Conservation (phyloP, 73 alveolate species). For the Diophrys sp. region DNA sequence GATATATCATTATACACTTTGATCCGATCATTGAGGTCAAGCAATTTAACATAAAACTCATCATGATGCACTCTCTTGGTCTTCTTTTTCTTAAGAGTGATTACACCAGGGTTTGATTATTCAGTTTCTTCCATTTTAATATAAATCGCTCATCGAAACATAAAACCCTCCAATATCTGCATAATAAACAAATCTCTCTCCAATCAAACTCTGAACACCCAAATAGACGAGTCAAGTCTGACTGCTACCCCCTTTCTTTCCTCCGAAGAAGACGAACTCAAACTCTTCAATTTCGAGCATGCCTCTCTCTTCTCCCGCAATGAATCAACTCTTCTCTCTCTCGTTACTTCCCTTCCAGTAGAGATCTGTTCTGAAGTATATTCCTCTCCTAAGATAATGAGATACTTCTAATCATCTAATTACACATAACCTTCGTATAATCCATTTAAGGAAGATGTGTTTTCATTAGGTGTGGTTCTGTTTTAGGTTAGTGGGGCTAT, state of each 20-base stretch:
- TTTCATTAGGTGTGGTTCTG: constrained; percentile 31
- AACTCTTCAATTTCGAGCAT: background rate
- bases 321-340: background rate
- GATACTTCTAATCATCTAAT: background rate
- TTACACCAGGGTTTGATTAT: too few species aligned
- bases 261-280: too few species aligned
- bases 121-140: too few species aligned
- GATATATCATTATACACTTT: too few species aligned
- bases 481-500: constrained; percentile 2
- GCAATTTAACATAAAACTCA: too few species aligned
- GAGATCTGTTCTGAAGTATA: constrained; percentile 2
- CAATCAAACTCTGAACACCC: too few species aligned
- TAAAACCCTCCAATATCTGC: constrained; percentile 38
- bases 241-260: too few species aligned
- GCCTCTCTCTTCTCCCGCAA: background rate
- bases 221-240: too few species aligned
- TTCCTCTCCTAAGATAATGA: constrained; percentile 3
- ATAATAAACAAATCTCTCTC: background rate
- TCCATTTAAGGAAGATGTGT: constrained; percentile 55
- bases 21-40: too few species aligned
- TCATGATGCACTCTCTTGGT: too few species aligned
- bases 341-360: background rate
- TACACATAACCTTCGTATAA: background rate
- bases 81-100: too few species aligned
- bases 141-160: constrained; percentile 50